Evolutionary conservation across 352 stramenopile genomes (phyloP).

Genomic region (Peronospora farinosa): DNA sequence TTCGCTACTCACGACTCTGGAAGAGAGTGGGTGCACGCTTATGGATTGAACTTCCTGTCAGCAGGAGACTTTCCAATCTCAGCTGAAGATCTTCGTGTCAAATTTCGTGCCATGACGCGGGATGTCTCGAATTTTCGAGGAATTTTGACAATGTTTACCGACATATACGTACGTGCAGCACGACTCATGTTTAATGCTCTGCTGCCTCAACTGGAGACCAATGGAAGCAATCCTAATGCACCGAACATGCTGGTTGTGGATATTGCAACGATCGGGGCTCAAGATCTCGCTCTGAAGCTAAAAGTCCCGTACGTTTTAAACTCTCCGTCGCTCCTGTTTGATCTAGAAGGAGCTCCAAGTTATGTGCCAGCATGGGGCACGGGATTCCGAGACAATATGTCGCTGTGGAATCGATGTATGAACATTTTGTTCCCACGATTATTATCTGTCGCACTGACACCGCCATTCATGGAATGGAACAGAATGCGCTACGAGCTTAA

Average conservation of each 20-base stretch:
- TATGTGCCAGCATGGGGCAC: slow-evolving; percentile 84
- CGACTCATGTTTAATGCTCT: slow-evolving; percentile 76
- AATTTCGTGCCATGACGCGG: slow-evolving; percentile 72
- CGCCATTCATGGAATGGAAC: slow-evolving; percentile 86
- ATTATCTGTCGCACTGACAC: slow-evolving; percentile 80
- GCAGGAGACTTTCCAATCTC: slow-evolving; percentile 70
- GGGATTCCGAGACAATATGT: slow-evolving; percentile 76
- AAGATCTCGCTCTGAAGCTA: slow-evolving; percentile 76
- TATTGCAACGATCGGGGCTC: slow-evolving; percentile 73
- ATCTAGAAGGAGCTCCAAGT: slow-evolving; percentile 58
- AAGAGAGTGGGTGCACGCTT: slow-evolving; percentile 56
- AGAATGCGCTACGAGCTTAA: slow-evolving; percentile 76
- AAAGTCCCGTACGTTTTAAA: slow-evolving; percentile 74
- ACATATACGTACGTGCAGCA: slow-evolving; percentile 75
- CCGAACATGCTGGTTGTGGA: slow-evolving; percentile 76
- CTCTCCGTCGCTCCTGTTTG: slow-evolving; percentile 82
- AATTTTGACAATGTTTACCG: slow-evolving; percentile 86
- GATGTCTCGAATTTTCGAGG: slow-evolving; percentile 80
- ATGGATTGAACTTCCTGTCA: slow-evolving; percentile 60
- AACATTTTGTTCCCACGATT: slow-evolving; percentile 86
- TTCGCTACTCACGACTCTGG: slow-evolving; percentile 83
- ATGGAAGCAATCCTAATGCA: slow-evolving; percentile 11
- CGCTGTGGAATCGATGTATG: slow-evolving; percentile 84
- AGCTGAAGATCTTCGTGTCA: slow-evolving; percentile 56
- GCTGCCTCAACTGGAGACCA: slow-evolving; percentile 36